phyloP scores from a whole-genome alignment of 768 basidiomycete genomes.

The Pholiota conissans region DNA sequence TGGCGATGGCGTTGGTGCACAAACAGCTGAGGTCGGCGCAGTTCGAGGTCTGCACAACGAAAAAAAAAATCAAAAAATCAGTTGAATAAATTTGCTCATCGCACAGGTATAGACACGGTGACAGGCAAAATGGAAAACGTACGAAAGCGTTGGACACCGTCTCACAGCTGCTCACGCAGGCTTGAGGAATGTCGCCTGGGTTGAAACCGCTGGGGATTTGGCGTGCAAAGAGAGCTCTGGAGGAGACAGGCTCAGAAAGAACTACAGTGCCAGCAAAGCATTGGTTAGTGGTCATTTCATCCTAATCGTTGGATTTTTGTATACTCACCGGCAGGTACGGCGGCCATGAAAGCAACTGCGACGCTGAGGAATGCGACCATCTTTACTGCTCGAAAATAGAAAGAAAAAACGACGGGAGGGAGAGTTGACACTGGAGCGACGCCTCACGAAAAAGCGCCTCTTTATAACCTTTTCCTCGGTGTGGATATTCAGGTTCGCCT shows the following conservation, averaged over 20 bases:
- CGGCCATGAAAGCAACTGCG: neutral
- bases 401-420: neutral
- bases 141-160: neutral
- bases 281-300: too few relatives aligned
- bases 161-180: slow-evolving; percentile 12
- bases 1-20: slow-evolving; percentile 11
- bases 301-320: neutral
- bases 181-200: slow-evolving; percentile 8
- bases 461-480: neutral
- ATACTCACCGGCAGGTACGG: neutral
- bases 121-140: neutral
- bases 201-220: slow-evolving; percentile 11
- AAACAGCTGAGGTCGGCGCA: slow-evolving; percentile 16
- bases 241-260: neutral
- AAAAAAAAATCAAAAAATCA: neutral
- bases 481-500: neutral
- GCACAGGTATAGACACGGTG: neutral
- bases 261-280: neutral
- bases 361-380: neutral
- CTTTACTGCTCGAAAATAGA: neutral
- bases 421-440: neutral
- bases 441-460: neutral
- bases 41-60: neutral
- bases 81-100: neutral
- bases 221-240: slow-evolving; percentile 3